Percentiles rank a stretch among this genome's conserved stretches.
Evolutionary conservation across 2,329 filamentous ascomycete species (phyloP).

Genomic region (Diplodia mutila): DNA sequence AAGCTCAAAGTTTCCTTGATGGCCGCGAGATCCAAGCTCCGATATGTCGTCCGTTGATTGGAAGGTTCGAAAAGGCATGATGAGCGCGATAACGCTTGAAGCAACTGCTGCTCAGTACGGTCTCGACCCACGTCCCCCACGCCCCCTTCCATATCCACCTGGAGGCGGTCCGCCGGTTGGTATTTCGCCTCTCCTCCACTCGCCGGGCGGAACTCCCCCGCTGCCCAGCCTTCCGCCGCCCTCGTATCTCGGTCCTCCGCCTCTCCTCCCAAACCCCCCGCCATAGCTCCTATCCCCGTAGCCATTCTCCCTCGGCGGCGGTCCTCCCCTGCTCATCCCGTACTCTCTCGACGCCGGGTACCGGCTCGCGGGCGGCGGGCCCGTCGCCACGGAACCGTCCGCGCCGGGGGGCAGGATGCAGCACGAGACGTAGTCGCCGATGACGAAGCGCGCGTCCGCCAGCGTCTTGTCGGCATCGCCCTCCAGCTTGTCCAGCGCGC

Average conservation of each 20-base stretch:
- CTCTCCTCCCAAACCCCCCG: slow-evolving; percentile 42
- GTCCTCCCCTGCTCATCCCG: slow-evolving; percentile 32
- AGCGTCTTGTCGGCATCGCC: slow-evolving; percentile 74
- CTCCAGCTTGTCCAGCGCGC: slow-evolving; percentile 50
- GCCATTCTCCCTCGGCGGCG: slow-evolving; percentile 37
- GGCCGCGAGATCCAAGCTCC: background rate
- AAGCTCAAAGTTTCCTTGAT: background rate
- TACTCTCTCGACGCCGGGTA: slow-evolving; percentile 12
- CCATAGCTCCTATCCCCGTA: slow-evolving; percentile 42
- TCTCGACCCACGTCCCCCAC: slow-evolving; percentile 8
- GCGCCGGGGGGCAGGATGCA: slow-evolving; percentile 75
- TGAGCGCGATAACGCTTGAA: background rate
- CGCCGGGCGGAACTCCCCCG: slow-evolving; percentile 57
- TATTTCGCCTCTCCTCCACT: slow-evolving; percentile 69
- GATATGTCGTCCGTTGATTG: background rate
- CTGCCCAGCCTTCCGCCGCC: slow-evolving; percentile 44
- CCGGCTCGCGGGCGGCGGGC: slow-evolving; percentile 49
- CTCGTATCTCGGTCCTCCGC: slow-evolving; percentile 46
- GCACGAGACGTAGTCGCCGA: slow-evolving; percentile 86
- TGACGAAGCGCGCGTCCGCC: slow-evolving; percentile 76
- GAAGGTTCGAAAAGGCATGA: background rate
- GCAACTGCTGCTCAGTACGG: background rate
- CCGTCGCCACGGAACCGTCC: slow-evolving; percentile 73
- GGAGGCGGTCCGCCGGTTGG: slow-evolving; percentile 51
- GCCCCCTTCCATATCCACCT: slow-evolving; percentile 23